Conservation (phyloP, 148 eudicot genomes). For the Camellia sinensis region DNA sequence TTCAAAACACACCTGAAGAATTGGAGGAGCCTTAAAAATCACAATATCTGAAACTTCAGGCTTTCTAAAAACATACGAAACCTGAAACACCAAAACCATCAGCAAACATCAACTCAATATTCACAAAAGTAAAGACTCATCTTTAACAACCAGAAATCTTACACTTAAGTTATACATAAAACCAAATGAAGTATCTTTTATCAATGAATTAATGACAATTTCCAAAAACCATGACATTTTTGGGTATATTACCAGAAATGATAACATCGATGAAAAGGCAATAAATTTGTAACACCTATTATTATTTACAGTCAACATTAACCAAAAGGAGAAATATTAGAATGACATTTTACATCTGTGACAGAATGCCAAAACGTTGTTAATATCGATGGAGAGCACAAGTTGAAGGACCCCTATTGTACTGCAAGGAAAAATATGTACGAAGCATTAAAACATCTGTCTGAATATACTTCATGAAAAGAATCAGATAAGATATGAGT, state of each 20-base stretch:
- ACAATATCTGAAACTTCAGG: slow-evolving; percentile 87
- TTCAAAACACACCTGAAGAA: slow-evolving; percentile 57
- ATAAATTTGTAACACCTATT: not conserved
- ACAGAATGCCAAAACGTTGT: not conserved
- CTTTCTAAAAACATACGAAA: slow-evolving; percentile 68
- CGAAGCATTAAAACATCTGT: not conserved
- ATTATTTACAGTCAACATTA: not conserved
- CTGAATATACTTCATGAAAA: not conserved
- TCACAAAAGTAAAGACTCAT: not conserved
- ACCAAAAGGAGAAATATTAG: not conserved
- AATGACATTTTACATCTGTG: not conserved
- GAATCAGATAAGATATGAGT: not conserved
- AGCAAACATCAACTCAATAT: not conserved
- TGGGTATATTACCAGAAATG: no score
- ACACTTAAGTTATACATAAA: not conserved
- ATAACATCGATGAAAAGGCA: not conserved
- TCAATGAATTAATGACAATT: not conserved
- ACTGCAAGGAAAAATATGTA: not conserved
- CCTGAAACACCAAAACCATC: slow-evolving; percentile 35
- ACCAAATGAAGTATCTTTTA: not conserved
- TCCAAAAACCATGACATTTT: no score
- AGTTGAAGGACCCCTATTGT: not conserved
- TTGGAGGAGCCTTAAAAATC: slow-evolving; percentile 74
- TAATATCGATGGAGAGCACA: not conserved
- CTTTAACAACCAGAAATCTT: not conserved